Conservation (phyloP, 1,139 yeast genomes). For the Suhomyces ambrosiae region DNA sequence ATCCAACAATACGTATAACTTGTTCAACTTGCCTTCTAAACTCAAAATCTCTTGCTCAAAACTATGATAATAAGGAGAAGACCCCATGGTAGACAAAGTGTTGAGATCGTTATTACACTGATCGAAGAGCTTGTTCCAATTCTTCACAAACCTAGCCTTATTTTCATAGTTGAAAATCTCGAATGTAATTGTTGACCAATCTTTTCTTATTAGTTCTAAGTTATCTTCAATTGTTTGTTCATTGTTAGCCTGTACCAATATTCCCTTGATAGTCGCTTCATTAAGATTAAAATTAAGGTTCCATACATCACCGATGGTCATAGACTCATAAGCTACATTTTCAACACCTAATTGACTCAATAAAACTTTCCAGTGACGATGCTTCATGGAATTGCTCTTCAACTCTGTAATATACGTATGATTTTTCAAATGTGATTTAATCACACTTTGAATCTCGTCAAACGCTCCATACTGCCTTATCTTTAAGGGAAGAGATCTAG, state of each 20-base stretch:
- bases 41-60: slow-evolving; percentile 62
- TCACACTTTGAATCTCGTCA: slow-evolving; percentile 52
- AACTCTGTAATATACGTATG: slow-evolving; percentile 50
- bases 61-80: slow-evolving; percentile 61
- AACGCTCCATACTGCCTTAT: slow-evolving; percentile 73
- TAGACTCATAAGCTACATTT: slow-evolving; percentile 19
- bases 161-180: slow-evolving; percentile 59
- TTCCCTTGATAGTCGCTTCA: slow-evolving; percentile 47
- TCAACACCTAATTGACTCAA: slow-evolving; percentile 32
- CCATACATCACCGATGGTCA: slow-evolving; percentile 65
- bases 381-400: slow-evolving; percentile 58
- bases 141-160: slow-evolving; percentile 58
- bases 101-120: slow-evolving; percentile 62
- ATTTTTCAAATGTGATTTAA: slow-evolving; percentile 45
- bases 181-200: slow-evolving; percentile 54
- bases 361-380: slow-evolving; percentile 71
- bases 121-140: slow-evolving; percentile 69
- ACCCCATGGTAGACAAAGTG: slow-evolving; percentile 68
- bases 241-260: slow-evolving; percentile 68
- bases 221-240: slow-evolving; percentile 69
- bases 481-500: slow-evolving; percentile 58
- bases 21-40: slow-evolving; percentile 60
- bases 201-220: slow-evolving; percentile 45
- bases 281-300: slow-evolving; percentile 52
- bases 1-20: slow-evolving; percentile 57